These are phyloP conservation scores for Hemisphaericaspora xylofermentans DNA, from an alignment of 1,139 yeast species.

Conservation along the genomic window DNA sequence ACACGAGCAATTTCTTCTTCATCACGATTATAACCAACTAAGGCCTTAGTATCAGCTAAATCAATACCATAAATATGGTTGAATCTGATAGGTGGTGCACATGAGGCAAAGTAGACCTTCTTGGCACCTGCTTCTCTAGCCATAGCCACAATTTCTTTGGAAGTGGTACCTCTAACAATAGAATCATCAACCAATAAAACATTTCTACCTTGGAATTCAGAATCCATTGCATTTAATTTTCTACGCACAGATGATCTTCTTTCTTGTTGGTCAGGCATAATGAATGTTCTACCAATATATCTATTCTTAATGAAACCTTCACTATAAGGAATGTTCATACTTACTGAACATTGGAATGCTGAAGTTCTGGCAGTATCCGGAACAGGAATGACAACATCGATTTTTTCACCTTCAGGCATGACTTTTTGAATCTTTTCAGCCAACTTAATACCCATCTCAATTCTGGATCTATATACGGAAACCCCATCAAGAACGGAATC, in stretches of 20 bases:
- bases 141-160: slow-evolving; percentile 94
- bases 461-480: slow-evolving; percentile 87
- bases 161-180: slow-evolving; percentile 95
- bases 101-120: slow-evolving; percentile 89
- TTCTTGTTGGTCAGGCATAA: slow-evolving; percentile 97
- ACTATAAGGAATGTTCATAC: slow-evolving; percentile 78
- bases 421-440: slow-evolving; percentile 65
- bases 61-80: slow-evolving; percentile 98
- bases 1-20: slow-evolving; percentile 72
- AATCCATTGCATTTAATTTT: slow-evolving; percentile 92
- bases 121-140: slow-evolving; percentile 97
- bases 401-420: slow-evolving; percentile 52
- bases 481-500: slow-evolving; percentile 95
- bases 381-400: slow-evolving; percentile 96
- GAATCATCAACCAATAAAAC: slow-evolving; percentile 97
- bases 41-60: slow-evolving; percentile 90
- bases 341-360: slow-evolving; percentile 88
- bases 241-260: slow-evolving; percentile 92
- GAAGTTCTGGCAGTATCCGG: slow-evolving; percentile 97
- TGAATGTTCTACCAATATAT: slow-evolving; percentile 95
- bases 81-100: slow-evolving; percentile 94
- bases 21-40: slow-evolving; percentile 80
- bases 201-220: slow-evolving; percentile 81
- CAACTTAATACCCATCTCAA: slow-evolving; percentile 90
- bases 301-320: slow-evolving; percentile 97